A percentile compares a stretch with the other conserved stretches of the same genome.
Evolutionary conservation across 1,284 basidiomycete species (phyloP).

Genomic region (Fistulinella staudtii): DNA sequence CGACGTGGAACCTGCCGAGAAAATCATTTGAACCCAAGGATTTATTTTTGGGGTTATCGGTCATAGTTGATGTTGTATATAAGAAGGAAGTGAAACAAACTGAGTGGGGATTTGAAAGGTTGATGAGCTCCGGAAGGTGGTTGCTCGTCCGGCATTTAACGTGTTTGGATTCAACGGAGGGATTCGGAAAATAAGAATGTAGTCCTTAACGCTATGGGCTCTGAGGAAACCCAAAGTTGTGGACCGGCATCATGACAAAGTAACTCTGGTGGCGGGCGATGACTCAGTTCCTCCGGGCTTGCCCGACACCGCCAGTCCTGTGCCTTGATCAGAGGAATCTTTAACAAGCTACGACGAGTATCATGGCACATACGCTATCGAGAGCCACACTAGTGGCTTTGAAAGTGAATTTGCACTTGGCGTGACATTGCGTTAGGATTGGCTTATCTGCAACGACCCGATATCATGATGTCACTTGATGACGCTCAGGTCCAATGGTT

Average conservation of each 20-base stretch:
- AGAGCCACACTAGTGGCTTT: no score
- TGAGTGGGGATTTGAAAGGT: conserved; percentile 29
- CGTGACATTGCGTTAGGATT: no score
- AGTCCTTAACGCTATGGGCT: not conserved
- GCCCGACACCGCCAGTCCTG: no score
- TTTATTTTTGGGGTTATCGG: conserved; percentile 3
- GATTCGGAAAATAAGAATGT: conserved; percentile 1
- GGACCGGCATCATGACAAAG: not conserved
- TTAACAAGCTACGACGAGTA: no score
- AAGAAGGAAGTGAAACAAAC: no score
- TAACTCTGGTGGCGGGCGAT: conserved; percentile 6
- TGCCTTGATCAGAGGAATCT: no score
- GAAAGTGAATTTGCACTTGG: no score
- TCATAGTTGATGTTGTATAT: conserved; percentile 16
- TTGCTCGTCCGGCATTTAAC: no score
- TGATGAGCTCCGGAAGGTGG: no score
- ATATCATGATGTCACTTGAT: not conserved
- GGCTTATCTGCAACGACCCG: no score
- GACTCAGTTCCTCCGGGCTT: conserved; percentile 12
- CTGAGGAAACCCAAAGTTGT: not conserved
- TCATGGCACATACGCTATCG: no score
- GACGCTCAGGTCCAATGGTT: no score
- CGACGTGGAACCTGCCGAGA: conserved; percentile 13
- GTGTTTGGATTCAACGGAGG: not conserved
- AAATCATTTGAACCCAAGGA: conserved; percentile 17